phyloP scores from a whole-genome alignment of 78 protist species.

The Cavenderia fasciculata region DNA sequence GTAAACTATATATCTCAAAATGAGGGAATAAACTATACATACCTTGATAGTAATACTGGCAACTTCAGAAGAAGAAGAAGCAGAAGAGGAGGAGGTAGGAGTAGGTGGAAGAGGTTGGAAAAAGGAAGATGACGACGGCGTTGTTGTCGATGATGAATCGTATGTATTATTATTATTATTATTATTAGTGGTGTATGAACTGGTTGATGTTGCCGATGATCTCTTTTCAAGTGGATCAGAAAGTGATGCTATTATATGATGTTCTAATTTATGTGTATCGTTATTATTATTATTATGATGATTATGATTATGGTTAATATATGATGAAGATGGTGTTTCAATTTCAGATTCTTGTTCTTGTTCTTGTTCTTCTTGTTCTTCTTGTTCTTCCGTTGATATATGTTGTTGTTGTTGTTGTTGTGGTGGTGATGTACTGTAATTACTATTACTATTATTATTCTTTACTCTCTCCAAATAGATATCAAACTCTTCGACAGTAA shows the following conservation, averaged over 20 bases:
- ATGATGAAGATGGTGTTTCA: background rate
- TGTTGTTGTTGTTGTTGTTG: background rate
- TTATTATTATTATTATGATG: background rate
- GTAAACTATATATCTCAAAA: background rate
- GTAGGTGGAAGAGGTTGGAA: background rate
- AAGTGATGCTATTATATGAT: constrained; percentile 36
- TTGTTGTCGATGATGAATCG: background rate
- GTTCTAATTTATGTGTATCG: background rate
- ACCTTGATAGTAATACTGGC: background rate
- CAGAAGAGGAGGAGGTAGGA: background rate
- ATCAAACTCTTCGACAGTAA: constrained; percentile 10
- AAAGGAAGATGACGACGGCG: background rate
- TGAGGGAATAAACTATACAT: background rate
- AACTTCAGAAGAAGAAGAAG: background rate
- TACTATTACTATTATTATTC: background rate
- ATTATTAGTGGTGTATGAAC: background rate
- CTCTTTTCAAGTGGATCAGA: constrained; percentile 34
- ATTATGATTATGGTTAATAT: background rate
- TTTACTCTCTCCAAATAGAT: background rate
- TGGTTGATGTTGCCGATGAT: background rate
- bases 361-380: background rate
- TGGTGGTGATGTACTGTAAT: background rate
- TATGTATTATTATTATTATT: background rate
- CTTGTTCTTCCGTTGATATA: background rate
- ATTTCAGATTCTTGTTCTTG: background rate